Evolutionary conservation across 805 yeast genomes (phyloP), one percentile per base, ranked within the genome.

Genomic region (Yarrowia sp.): DNA sequence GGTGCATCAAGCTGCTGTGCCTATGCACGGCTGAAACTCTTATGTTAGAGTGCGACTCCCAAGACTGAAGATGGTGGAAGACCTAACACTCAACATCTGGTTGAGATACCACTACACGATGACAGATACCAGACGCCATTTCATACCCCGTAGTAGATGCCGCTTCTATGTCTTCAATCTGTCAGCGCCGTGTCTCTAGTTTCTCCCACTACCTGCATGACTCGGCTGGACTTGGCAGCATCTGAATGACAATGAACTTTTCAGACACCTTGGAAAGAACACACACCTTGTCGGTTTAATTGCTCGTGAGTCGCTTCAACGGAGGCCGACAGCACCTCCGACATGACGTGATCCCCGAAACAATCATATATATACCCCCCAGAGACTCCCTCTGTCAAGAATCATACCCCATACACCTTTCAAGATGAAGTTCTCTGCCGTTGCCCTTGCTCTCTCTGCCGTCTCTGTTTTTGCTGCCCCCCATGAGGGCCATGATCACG

Each of bases 391-490:
- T 26, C 32, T 26, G 32, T 5, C 32, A 26, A 26, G 32, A 26
- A 3, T 26, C 32, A 26, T 26, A 26, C 32, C 32, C 32, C 32
- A 26, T 26, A 26, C 48, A 26, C 45, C 22, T 5, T 12, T 19
- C n/a, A 19, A 42, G 19, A 66, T 52, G 69, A 66, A 66, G 69
- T 53, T 42, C 66, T 52, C 66, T 12, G 50, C 59, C 22, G 41
- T 61, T 49, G 58, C 67, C 46, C 46, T 45, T 32, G 59, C 59
- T 40, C 69, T 45, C 38, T 12, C 68, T 35, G 69, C 22, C 15
- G 50, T 46, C 48, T 35, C 38, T n/a, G 69, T 36, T 45, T 15
- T 56, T 9, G 69, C 67, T 35, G 69, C 45, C 15, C 67, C 50
- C 40, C 40, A 38, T 2, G 32, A 26, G 32, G 32, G 32, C 7